These are phyloP conservation scores for Bryum argenteum DNA, from an alignment of 225 moss, liverwort and hornwort genomes.

Conservation along the genomic window DNA sequence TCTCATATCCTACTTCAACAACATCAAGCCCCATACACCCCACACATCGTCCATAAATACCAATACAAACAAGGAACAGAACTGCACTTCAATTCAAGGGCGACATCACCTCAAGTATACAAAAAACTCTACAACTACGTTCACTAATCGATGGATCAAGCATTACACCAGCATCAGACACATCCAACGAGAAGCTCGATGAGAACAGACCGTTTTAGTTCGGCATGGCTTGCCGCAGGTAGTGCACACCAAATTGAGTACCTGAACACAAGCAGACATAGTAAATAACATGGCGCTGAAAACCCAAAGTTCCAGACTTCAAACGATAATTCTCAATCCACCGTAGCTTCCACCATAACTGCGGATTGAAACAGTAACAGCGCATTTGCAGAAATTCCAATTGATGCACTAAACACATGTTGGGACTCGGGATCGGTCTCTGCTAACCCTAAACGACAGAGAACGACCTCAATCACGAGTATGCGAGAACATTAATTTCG, in stretches of 20 bases:
- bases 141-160: not conserved
- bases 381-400: no score
- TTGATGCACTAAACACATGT: no score
- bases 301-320: no score
- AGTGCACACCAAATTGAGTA: conserved; percentile 85
- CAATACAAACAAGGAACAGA: not conserved
- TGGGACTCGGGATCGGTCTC: no score
- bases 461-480: no score
- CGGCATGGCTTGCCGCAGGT: conserved; percentile 92
- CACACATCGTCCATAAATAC: conserved; percentile 2
- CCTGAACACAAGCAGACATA: conserved; percentile 52
- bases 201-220: conserved; percentile 69
- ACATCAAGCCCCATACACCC: not conserved
- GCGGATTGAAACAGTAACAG: no score
- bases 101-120: not conserved
- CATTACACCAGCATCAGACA: not conserved
- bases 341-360: no score
- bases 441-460: no score
- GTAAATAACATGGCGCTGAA: no score
- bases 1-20: no score
- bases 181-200: not conserved
- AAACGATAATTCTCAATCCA: not conserved
- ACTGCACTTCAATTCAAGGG: not conserved
- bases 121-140: not conserved
- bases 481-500: no score